Conservation (phyloP, 306 rosid species). For the Parietaria judaica region DNA sequence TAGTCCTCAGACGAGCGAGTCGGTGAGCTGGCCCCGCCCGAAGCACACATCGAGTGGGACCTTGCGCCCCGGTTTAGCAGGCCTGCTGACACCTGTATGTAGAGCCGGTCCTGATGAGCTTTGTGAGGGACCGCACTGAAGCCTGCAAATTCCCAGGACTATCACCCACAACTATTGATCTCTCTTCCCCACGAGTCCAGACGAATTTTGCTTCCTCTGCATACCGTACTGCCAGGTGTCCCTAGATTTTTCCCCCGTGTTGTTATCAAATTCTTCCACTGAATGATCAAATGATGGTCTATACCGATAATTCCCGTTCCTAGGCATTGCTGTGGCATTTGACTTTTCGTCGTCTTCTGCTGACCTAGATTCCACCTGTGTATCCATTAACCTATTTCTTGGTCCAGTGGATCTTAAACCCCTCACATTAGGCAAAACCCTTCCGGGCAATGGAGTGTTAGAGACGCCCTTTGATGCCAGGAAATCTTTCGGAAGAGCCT, state of each 20-base stretch:
- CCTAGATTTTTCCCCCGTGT: conserved; percentile 53
- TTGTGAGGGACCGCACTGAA: neutral
- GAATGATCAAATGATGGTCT: conserved; percentile 52
- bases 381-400: conserved; percentile 70
- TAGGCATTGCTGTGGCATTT: conserved; percentile 26
- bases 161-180: conserved; percentile 33
- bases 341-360: conserved; percentile 80
- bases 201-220: conserved; percentile 60
- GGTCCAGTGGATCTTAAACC: conserved; percentile 63
- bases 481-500: conserved; percentile 84
- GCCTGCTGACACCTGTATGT: no score
- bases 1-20: conserved; percentile 12
- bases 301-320: conserved; percentile 68
- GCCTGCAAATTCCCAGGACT: neutral
- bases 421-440: conserved; percentile 54
- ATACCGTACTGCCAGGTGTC: conserved; percentile 74
- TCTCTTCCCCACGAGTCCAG: conserved; percentile 65
- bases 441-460: conserved; percentile 52
- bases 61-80: no score
- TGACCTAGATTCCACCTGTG: conserved; percentile 62
- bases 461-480: conserved; percentile 45
- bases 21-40: no score
- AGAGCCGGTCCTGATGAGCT: conserved; percentile 13
- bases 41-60: no score
- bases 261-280: conserved; percentile 47